These are phyloP conservation scores for Yarrowia sp. DNA, from an alignment of 805 yeast genomes.

Conservation along the genomic window DNA sequence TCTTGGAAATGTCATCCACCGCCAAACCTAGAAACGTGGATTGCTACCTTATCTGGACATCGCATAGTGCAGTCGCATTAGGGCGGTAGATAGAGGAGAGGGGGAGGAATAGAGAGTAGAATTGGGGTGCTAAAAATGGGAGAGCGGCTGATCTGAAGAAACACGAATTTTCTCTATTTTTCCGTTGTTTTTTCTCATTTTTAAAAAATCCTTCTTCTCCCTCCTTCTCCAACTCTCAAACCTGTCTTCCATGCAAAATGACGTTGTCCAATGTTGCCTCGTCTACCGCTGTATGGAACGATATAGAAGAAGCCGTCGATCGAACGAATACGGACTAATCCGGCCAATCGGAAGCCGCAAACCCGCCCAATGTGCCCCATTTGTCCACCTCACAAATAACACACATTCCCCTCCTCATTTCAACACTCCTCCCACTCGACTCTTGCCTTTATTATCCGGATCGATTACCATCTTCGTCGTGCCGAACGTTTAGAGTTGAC, in stretches of 20 bases:
- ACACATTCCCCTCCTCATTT: not conserved
- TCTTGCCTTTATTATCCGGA: conserved; percentile 3
- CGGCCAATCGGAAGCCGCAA: not conserved
- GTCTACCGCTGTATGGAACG: no score
- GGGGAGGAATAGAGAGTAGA: not conserved
- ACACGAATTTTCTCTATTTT: no score
- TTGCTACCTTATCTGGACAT: conserved; percentile 39
- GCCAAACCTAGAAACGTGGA: conserved; percentile 11
- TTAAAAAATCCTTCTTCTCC: no score
- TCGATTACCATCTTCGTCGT: conserved; percentile 21
- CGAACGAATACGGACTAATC: no score
- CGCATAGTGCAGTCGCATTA: conserved; percentile 32
- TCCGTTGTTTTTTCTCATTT: no score
- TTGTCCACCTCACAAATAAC: not conserved
- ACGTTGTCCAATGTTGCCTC: no score
- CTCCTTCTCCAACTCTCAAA: no score
- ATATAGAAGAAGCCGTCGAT: no score
- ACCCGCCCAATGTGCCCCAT: not conserved
- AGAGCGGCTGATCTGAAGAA: no score
- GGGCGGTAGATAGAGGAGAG: conserved; percentile 10
- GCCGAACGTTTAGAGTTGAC: not conserved
- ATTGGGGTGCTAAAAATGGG: not conserved
- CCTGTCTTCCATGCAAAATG: no score
- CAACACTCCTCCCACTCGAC: no score
- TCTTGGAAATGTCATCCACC: not conserved